A percentile compares a stretch with the other conserved stretches of the same genome.
Evolutionary conservation across 106 monocot species (phyloP).

Genomic region (Allium fistulosum): DNA sequence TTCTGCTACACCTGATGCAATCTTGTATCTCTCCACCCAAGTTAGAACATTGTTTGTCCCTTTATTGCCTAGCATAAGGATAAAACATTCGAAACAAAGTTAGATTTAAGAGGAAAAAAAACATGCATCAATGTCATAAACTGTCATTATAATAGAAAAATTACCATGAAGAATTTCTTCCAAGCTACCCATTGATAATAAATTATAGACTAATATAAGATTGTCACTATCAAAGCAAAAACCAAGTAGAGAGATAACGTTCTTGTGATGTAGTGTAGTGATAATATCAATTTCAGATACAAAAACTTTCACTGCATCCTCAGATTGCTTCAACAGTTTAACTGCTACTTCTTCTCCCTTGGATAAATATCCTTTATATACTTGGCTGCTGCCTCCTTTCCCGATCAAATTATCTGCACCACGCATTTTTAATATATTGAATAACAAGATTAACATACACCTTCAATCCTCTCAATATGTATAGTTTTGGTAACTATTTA

Average conservation of each 20-base stretch:
- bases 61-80: slow-evolving; percentile 23
- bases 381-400: slow-evolving; percentile 45
- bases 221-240: slow-evolving; percentile 46
- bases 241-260: slow-evolving; percentile 47
- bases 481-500: no score
- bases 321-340: slow-evolving; percentile 42
- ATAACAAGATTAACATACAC: no score
- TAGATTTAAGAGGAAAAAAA: background rate
- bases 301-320: slow-evolving; percentile 31
- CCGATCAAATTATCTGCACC: slow-evolving; percentile 55
- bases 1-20: slow-evolving; percentile 51
- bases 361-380: slow-evolving; percentile 41
- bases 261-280: slow-evolving; percentile 41
- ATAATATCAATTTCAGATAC: slow-evolving; percentile 50
- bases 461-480: no score
- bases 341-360: slow-evolving; percentile 45
- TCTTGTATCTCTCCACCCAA: slow-evolving; percentile 60
- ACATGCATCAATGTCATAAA: background rate
- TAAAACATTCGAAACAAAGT: background rate
- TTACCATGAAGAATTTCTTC: slow-evolving; percentile 57
- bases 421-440: no score
- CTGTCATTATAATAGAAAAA: no score
- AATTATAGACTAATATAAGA: slow-evolving; percentile 54
- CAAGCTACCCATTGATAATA: slow-evolving; percentile 47
- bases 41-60: slow-evolving; percentile 18